Conservation (phyloP, 2,329 filamentous ascomycete genomes). For the Neofusicoccum kwambonambiense region DNA sequence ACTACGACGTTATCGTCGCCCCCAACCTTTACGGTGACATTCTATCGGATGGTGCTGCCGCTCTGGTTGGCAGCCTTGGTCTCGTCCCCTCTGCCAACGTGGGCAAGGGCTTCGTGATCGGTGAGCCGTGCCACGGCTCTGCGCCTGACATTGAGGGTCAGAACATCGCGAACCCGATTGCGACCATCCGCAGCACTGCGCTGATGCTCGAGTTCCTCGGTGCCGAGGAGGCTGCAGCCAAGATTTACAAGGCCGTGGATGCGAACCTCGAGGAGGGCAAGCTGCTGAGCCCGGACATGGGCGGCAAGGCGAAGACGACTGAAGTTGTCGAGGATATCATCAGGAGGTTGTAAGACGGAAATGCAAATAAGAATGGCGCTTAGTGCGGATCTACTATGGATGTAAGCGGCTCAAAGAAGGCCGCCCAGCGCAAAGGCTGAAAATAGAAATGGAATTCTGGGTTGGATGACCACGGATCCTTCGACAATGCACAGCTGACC, state of each 20-base stretch:
- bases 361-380: conserved; percentile 1
- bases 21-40: conserved; percentile 98
- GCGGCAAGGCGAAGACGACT: conserved; percentile 79
- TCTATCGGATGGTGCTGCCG: conserved; percentile 90
- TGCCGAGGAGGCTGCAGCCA: conserved; percentile 80
- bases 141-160: conserved; percentile 93
- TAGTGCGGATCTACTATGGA: background rate
- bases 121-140: conserved; percentile 95
- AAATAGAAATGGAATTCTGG: background rate
- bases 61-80: conserved; percentile 86
- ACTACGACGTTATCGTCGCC: conserved; percentile 97
- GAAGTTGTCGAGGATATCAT: conserved; percentile 87
- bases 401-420: background rate
- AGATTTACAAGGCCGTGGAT: conserved; percentile 90
- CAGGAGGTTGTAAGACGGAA: conserved; percentile 63
- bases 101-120: conserved; percentile 89
- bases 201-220: conserved; percentile 96
- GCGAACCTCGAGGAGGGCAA: conserved; percentile 80
- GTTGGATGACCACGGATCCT: background rate
- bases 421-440: background rate
- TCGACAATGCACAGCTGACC: conserved; percentile 2
- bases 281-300: conserved; percentile 84
- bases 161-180: conserved; percentile 94
- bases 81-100: conserved; percentile 95
- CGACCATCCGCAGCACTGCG: conserved; percentile 84